These are phyloP conservation scores for Emmonsiellopsis sp. DNA, from an alignment of 2,329 filamentous ascomycete genomes.

Conservation along the genomic window DNA sequence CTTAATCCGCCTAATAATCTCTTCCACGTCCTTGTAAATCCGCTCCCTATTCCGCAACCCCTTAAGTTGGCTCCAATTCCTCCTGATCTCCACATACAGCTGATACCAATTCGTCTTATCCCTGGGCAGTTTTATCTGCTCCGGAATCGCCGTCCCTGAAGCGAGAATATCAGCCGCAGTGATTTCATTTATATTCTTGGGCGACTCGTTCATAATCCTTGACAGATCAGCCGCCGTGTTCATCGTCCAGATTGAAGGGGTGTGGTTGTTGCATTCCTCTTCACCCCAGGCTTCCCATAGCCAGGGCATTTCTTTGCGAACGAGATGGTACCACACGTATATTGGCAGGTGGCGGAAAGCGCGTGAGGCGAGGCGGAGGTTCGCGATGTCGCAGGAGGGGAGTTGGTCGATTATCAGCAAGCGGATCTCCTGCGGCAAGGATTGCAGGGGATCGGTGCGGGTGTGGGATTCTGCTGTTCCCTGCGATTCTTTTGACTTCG, in stretches of 20 bases:
- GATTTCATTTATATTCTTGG: neutral
- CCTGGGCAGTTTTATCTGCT: conserved; percentile 4
- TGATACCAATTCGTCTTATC: conserved; percentile 16
- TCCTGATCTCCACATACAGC: conserved; percentile 14
- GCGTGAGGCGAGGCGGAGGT: conserved; percentile 14
- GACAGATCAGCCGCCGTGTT: neutral
- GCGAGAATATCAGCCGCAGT: neutral
- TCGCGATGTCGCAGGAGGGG: conserved; percentile 14
- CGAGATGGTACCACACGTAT: conserved; percentile 12
- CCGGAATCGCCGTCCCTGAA: neutral
- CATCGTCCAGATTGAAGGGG: neutral
- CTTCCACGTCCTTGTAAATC: conserved; percentile 17
- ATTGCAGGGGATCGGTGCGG: conserved; percentile 11
- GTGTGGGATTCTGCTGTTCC: neutral
- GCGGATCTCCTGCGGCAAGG: conserved; percentile 15
- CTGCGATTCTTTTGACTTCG: neutral
- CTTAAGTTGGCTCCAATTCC: conserved; percentile 14
- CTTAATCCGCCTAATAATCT: conserved; percentile 34
- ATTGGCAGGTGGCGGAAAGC: conserved; percentile 15
- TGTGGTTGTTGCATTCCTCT: neutral
- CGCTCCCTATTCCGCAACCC: conserved; percentile 17
- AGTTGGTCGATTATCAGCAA: conserved; percentile 13
- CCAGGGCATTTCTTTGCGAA: conserved; percentile 18
- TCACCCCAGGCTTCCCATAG: conserved; percentile 15
- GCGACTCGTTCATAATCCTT: neutral